These are phyloP conservation scores for Saturnispora mendoncae DNA, from an alignment of 805 yeast genomes.

Conservation along the genomic window DNA sequence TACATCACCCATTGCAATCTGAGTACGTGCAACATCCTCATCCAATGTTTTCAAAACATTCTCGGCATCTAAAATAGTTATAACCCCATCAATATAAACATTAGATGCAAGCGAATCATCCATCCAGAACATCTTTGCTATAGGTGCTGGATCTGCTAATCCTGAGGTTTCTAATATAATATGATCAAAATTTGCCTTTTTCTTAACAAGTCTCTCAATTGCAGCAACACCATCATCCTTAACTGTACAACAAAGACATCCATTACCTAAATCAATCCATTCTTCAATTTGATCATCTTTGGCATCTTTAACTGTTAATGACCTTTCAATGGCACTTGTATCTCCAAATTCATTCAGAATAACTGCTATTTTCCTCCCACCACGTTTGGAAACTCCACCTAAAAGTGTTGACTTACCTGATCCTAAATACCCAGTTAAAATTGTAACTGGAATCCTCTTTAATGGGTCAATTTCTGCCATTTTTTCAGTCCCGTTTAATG, in stretches of 20 bases:
- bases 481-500: conserved; percentile 15
- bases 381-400: conserved; percentile 59
- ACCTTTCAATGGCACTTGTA: conserved; percentile 80
- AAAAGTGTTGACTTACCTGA: conserved; percentile 88
- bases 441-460: conserved; percentile 75
- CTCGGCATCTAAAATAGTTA: conserved; percentile 75
- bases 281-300: conserved; percentile 60
- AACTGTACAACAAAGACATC: conserved; percentile 94
- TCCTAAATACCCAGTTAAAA: conserved; percentile 90
- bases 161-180: conserved; percentile 94
- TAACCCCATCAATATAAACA: conserved; percentile 84
- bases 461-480: conserved; percentile 16
- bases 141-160: conserved; percentile 95
- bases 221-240: conserved; percentile 93
- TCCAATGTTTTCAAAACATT: conserved; percentile 58
- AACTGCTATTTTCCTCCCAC: conserved; percentile 75
- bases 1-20: conserved; percentile 83
- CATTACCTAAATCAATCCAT: conserved; percentile 95
- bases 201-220: conserved; percentile 74
- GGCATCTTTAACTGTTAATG: conserved; percentile 57
- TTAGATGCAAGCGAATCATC: conserved; percentile 81
- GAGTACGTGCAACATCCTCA: conserved; percentile 64
- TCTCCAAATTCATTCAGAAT: conserved; percentile 91
- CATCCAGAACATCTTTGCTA: conserved; percentile 95
- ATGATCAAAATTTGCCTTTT: conserved; percentile 66